phyloP scores from a whole-genome alignment of 257 asterid genomes.

The Ilex asprella region DNA sequence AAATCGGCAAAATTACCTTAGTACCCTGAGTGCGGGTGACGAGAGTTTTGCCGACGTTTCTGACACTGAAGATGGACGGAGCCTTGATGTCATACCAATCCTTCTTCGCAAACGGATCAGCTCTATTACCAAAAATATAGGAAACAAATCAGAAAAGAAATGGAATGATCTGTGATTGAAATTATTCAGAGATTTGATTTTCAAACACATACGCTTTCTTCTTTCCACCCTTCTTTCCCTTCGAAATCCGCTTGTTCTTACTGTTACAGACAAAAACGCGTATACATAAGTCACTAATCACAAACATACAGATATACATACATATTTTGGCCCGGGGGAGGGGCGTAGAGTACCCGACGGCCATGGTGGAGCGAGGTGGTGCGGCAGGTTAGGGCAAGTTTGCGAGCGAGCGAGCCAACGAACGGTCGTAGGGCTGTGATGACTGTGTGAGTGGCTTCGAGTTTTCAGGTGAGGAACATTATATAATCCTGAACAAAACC shows the following conservation, averaged over 20 bases:
- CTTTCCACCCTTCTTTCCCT: slow-evolving; percentile 72
- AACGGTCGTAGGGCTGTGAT: not conserved
- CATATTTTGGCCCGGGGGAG: not conserved
- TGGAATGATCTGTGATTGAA: too few relatives aligned
- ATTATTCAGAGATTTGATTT: not conserved
- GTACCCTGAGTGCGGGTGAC: slow-evolving; percentile 66
- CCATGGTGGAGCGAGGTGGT: slow-evolving; percentile 34
- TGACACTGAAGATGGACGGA: slow-evolving; percentile 41
- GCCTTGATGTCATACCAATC: slow-evolving; percentile 64
- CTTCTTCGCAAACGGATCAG: slow-evolving; percentile 54
- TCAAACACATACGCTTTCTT: slow-evolving; percentile 39
- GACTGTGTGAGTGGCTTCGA: too few relatives aligned
- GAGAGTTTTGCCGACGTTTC: slow-evolving; percentile 49
- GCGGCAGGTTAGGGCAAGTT: slow-evolving; percentile 22
- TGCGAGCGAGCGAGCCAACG: slow-evolving; percentile 5
- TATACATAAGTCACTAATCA: not conserved
- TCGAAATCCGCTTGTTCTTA: slow-evolving; percentile 56
- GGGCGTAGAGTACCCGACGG: slow-evolving; percentile 52
- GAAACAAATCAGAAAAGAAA: not conserved
- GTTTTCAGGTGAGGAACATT: too few relatives aligned
- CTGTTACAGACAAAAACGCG: slow-evolving; percentile 22
- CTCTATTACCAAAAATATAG: slow-evolving; percentile 12
- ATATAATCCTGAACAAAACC: too few relatives aligned
- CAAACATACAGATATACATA: not conserved
- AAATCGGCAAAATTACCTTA: slow-evolving; percentile 21